Conservation (phyloP, 768 basidiomycete species). For the Boletus pseudopeckii region DNA sequence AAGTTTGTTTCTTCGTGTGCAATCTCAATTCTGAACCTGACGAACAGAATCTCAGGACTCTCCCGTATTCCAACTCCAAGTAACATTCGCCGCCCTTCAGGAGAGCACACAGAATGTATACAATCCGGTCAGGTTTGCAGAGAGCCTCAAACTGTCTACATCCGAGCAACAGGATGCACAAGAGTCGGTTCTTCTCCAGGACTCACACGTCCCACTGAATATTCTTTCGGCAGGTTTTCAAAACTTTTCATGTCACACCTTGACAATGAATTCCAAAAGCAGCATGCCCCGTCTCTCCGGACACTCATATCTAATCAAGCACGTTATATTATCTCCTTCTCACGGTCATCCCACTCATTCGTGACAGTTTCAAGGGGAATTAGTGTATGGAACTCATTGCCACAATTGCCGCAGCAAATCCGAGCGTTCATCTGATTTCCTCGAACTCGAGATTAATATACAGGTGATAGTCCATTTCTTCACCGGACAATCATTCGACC, state of each 20-base stretch:
- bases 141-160: slow-evolving; percentile 76
- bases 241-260: slow-evolving; percentile 92
- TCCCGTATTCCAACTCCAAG: slow-evolving; percentile 74
- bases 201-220: slow-evolving; percentile 1
- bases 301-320: slow-evolving; percentile 76
- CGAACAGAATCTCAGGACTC: slow-evolving; percentile 50
- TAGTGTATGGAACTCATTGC: slow-evolving; percentile 80
- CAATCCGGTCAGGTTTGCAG: slow-evolving; percentile 81
- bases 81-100: slow-evolving; percentile 84
- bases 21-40: background rate
- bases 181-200: slow-evolving; percentile 56
- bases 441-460: slow-evolving; percentile 86
- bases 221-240: slow-evolving; percentile 61
- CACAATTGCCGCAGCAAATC: slow-evolving; percentile 63
- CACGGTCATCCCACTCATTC: slow-evolving; percentile 1
- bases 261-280: slow-evolving; percentile 83
- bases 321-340: slow-evolving; percentile 10
- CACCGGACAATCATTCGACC: background rate
- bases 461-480: slow-evolving; percentile 41
- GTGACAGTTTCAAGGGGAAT: slow-evolving; percentile 79
- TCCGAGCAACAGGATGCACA: slow-evolving; percentile 96
- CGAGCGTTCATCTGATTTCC: slow-evolving; percentile 67
- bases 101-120: slow-evolving; percentile 64
- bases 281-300: slow-evolving; percentile 56
- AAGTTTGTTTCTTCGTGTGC: slow-evolving; percentile 33